phyloP scores from a whole-genome alignment of 1,284 basidiomycete genomes.

The Leccinum fuscescens region DNA sequence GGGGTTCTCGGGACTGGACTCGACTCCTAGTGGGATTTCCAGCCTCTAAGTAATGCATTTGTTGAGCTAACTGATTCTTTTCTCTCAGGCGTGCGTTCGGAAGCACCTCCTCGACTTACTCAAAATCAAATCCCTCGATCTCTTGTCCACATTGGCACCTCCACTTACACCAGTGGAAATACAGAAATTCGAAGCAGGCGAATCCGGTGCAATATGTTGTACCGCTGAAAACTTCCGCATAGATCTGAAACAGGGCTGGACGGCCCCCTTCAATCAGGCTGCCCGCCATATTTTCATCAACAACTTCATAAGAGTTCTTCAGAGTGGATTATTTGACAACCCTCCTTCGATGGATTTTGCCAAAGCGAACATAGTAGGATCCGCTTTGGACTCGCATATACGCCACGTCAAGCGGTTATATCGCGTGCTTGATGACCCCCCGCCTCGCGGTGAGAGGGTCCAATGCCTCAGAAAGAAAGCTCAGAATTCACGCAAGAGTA shows the following conservation, averaged over 20 bases:
- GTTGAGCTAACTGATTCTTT: not conserved
- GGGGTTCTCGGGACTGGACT: not conserved
- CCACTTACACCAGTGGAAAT: not conserved
- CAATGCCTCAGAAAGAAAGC: not conserved
- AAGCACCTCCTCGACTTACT: not conserved
- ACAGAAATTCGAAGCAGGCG: not conserved
- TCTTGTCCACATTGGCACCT: not conserved
- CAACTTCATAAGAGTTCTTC: not conserved
- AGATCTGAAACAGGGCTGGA: not conserved
- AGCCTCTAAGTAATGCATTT: not conserved
- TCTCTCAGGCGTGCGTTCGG: not conserved
- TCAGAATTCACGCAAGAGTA: not conserved
- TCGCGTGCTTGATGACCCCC: not conserved
- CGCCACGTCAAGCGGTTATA: not conserved
- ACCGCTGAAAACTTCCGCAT: not conserved
- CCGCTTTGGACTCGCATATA: not conserved
- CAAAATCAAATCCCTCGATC: not conserved
- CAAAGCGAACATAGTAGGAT: not conserved
- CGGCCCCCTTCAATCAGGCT: not conserved
- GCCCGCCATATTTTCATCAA: not conserved
- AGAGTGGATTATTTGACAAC: not conserved
- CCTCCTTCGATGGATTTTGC: not conserved
- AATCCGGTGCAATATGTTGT: not conserved
- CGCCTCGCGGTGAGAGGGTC: not conserved
- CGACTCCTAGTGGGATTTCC: not conserved